Evolutionary conservation across 176 grass and related monocot species (phyloP).

Genomic region (Zoysia pacifica): DNA sequence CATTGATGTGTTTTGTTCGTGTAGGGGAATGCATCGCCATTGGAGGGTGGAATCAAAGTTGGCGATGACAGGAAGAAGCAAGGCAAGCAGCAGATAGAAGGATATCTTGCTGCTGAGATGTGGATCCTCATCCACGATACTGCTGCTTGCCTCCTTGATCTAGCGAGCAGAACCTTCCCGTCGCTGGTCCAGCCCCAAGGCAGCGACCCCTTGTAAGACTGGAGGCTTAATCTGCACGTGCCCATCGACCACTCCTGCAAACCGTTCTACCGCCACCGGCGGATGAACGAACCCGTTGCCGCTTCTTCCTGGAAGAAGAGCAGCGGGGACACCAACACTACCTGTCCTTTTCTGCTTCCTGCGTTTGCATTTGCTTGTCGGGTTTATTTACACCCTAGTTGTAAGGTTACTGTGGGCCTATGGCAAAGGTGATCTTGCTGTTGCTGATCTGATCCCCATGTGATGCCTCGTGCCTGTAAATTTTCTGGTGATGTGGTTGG

Average conservation of each 20-base stretch:
- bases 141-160: neutral
- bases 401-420: constrained; percentile 20
- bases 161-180: neutral
- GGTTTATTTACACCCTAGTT: constrained; percentile 1
- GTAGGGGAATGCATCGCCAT: constrained; percentile 11
- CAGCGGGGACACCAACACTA: constrained; percentile 21
- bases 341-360: neutral
- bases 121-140: neutral
- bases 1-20: constrained; percentile 8
- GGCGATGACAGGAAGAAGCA: neutral
- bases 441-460: constrained; percentile 43
- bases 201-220: constrained; percentile 9
- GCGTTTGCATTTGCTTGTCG: neutral
- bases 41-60: constrained; percentile 8
- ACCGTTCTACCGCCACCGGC: neutral
- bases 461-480: constrained; percentile 28
- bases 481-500: neutral
- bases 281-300: constrained; percentile 18
- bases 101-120: neutral
- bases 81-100: neutral
- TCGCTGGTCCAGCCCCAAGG: neutral
- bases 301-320: constrained; percentile 22
- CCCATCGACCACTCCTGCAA: constrained; percentile 52
- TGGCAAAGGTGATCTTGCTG: constrained; percentile 16
- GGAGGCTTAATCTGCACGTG: constrained; percentile 42